Base-by-base conservation (phyloP, 2,329 filamentous ascomycete species). In the Balansia obtecta region DNA sequence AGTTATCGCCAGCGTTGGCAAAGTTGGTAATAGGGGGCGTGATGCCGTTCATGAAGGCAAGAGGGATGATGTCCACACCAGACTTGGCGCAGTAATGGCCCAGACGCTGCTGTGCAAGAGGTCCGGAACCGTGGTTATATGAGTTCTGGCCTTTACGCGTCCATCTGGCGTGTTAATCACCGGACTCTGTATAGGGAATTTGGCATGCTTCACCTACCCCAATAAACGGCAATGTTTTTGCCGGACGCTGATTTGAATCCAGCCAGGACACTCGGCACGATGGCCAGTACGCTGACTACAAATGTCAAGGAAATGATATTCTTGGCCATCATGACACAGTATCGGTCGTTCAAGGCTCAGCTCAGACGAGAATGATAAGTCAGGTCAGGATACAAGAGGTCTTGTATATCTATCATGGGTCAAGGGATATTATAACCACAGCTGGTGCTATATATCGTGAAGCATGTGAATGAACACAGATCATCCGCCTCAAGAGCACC, bases 181-280 rank as follows among this genome's bases (percentile, higher is more conserved):
- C 27, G 8, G 27, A 27, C 27, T 27, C 27, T 27, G 8, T 4
- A 27, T 5, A 7, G 5, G 7, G 27, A 5, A 27, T 27, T 27
- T 1, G 27, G 27, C 27, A 7, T 1, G 27, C 27, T 27, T 27
- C 13, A 49, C 64, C 58, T 64, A 68, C 81, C 83, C 82, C 82
- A 86, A 63, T 86, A 86, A 1, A 85, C 70, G 27, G 76, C 80
- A 49, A 86, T 60, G 57, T 84, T 85, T 46, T 63, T 69, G 2
- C 60, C 57, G 1, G 72, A 70, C n/a, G 58, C 60, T 4, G 74
- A 53, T 53, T 72, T 65, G 56, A 79, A 75, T 12, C 67, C 71
- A 18, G 70, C 71, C 34, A 65, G 54, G 16, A 57, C 64, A 2
- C 59, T 52, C 6, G 68, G 64, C 16, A 63, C 52, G 16, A 55